Evolutionary conservation across 352 stramenopile genomes (phyloP).

Genomic region (Phytophthora sansomeana): DNA sequence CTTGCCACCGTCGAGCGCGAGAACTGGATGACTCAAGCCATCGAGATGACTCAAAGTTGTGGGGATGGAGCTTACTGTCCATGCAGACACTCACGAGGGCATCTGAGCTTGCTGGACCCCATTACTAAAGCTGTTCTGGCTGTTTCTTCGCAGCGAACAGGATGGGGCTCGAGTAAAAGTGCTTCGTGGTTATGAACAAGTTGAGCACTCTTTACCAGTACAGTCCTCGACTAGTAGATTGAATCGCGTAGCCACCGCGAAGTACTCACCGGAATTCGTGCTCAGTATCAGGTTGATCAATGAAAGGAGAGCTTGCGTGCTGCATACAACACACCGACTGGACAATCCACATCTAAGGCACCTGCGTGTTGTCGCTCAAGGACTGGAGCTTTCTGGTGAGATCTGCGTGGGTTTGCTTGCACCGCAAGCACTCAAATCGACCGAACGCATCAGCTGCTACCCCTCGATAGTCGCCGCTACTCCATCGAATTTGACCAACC

Average conservation of each 20-base stretch:
- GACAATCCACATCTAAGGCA: conserved; percentile 1
- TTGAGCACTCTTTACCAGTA: neutral
- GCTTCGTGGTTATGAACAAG: too few species aligned
- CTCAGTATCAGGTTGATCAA: neutral
- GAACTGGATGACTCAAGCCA: conserved; percentile 8
- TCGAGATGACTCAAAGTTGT: conserved; percentile 10
- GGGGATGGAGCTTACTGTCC: neutral
- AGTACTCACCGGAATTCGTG: neutral
- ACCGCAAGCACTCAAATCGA: neutral
- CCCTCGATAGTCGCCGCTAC: neutral
- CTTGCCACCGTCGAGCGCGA: neutral
- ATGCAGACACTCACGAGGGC: neutral
- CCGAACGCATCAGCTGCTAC: conserved; percentile 10
- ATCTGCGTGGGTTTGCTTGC: neutral
- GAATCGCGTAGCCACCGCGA: neutral
- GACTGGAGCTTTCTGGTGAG: conserved; percentile 4
- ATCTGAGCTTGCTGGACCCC: neutral
- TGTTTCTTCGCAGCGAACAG: neutral
- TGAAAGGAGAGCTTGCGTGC: neutral
- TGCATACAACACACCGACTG: conserved; percentile 1
- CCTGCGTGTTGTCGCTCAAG: conserved; percentile 2
- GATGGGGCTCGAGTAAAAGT: too few species aligned
- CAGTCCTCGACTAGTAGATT: neutral
- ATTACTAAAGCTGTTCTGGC: conserved; percentile 2
- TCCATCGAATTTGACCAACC: neutral